Evolutionary conservation across 2,329 filamentous ascomycete genomes (phyloP).

Genomic region (Bipolaris bicolor): DNA sequence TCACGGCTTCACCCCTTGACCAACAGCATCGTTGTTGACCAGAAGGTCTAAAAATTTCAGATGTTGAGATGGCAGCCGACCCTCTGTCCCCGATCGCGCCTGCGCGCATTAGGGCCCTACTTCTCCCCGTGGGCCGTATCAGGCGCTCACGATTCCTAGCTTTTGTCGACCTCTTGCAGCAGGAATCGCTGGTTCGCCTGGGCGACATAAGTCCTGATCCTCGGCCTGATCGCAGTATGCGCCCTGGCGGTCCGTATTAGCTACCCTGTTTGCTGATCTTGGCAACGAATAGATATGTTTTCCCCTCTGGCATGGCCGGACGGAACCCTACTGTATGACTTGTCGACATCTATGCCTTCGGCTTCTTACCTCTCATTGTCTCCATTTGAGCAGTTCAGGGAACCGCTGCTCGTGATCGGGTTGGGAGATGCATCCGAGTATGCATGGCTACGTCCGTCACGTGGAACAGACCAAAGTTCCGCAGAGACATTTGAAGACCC

Average conservation of each 20-base stretch:
- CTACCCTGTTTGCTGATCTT: slow-evolving; percentile 42
- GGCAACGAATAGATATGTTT: slow-evolving; percentile 75
- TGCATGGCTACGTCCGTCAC: slow-evolving; percentile 52
- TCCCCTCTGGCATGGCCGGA: slow-evolving; percentile 86
- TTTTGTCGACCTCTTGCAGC: slow-evolving; percentile 78
- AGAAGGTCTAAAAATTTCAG: slow-evolving; percentile 32
- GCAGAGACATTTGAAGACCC: slow-evolving; percentile 17
- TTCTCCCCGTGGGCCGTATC: slow-evolving; percentile 86
- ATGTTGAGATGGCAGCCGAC: slow-evolving; percentile 81
- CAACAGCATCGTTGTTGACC: slow-evolving; percentile 22
- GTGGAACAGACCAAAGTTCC: slow-evolving; percentile 27
- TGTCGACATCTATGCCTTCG: slow-evolving; percentile 80
- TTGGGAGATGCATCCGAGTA: slow-evolving; percentile 80
- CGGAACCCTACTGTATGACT: slow-evolving; percentile 86
- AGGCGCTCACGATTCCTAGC: slow-evolving; percentile 78
- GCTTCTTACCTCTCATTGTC: slow-evolving; percentile 78
- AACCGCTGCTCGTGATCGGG: slow-evolving; percentile 82
- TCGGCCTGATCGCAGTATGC: slow-evolving; percentile 82
- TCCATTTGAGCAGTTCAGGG: slow-evolving; percentile 89
- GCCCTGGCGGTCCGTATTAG: slow-evolving; percentile 22
- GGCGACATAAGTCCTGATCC: slow-evolving; percentile 86
- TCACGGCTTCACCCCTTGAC: slow-evolving; percentile 17
- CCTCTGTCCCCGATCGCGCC: slow-evolving; percentile 84
- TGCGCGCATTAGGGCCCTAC: slow-evolving; percentile 85
- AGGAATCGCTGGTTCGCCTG: slow-evolving; percentile 81